Base-by-base conservation (phyloP, 108 stramenopile genomes). In the Phaeodactylum tricornutum region DNA sequence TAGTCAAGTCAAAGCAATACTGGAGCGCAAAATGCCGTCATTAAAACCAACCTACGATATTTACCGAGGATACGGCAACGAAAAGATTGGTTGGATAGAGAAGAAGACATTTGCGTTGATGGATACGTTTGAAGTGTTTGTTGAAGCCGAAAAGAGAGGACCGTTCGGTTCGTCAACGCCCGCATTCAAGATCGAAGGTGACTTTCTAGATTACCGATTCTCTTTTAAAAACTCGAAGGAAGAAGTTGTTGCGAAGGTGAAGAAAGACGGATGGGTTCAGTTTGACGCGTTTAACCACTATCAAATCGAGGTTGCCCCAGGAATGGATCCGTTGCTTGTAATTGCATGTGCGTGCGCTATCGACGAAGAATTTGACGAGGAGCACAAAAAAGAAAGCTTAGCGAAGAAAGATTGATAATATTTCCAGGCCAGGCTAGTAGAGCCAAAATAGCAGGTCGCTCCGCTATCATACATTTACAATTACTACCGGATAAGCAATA, bases 291-390 rank as follows among this genome's bases (percentile, higher is more conserved):
- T 77, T 51, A 78, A 85, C 47, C 84, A 85, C 57, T 85, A 85
- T 56, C 79, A 85, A 59, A 62, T 85, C 8, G 64, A 72, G 44
- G 61, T 85, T 0, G 76, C 77, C 3, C 57, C 68, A 34, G 84
- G 84, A 0, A 85, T 85, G 84, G 84, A 85, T 61, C 67, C 78
- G 21, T 39, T 71, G 9, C 47, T 85, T 16, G 84, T 85, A 3
- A 39, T 85, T 26, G 79, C 84, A 16, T 85, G 84, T 65, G 62
- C 66, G 6, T 85, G 84, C 53, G 79, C 79, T 23, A 81, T 85
- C 47, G 84, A 85, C 62, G 84, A 85, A 60, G 83, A 85, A 57
- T 81, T 81, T 50, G 84, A 85, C 46, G 79, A 85, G 41, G 79
- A 81, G 33, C 84, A 85, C 39, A 66, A 71, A 29, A 63, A 72